A percentile compares a stretch with the other conserved stretches of the same genome.
Conservation (phyloP, 2,329 filamentous ascomycete genomes). For the Fusarium oxysporum region DNA sequence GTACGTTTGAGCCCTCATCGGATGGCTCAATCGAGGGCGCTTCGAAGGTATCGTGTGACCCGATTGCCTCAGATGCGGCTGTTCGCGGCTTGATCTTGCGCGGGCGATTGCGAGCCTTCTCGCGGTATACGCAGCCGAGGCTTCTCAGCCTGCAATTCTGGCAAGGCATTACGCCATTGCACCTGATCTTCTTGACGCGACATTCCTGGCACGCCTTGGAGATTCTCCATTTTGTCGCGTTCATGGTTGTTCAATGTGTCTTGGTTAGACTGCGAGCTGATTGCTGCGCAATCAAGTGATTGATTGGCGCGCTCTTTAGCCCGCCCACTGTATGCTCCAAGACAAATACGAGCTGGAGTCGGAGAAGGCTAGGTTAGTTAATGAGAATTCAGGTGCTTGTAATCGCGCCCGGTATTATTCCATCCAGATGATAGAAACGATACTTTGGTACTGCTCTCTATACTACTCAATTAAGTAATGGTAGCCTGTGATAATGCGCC, state of each 20-base stretch:
- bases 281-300: too few relatives aligned
- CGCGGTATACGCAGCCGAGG: conserved; percentile 46
- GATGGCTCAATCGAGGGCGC: conserved; percentile 32
- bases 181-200: conserved; percentile 48
- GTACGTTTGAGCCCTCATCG: conserved; percentile 28
- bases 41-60: conserved; percentile 31
- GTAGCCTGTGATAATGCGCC: too few relatives aligned
- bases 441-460: too few relatives aligned
- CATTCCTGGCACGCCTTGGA: conserved; percentile 51
- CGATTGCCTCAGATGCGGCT: conserved; percentile 38
- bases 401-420: too few relatives aligned
- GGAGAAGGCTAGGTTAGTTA: too few relatives aligned
- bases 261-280: too few relatives aligned
- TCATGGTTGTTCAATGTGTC: conserved; percentile 23
- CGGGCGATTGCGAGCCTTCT: conserved; percentile 47
- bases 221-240: conserved; percentile 47
- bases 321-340: too few relatives aligned
- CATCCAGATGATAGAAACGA: too few relatives aligned
- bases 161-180: conserved; percentile 48
- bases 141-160: conserved; percentile 44
- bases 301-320: too few relatives aligned
- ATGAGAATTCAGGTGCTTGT: too few relatives aligned
- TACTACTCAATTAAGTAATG: too few relatives aligned
- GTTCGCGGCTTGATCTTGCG: conserved; percentile 40
- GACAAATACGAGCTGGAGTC: too few relatives aligned